A percentile compares a stretch with the other conserved stretches of the same genome.
These are phyloP conservation scores for Mycena sanguinolenta DNA, from an alignment of 768 basidiomycete genomes.

Conservation along the genomic window DNA sequence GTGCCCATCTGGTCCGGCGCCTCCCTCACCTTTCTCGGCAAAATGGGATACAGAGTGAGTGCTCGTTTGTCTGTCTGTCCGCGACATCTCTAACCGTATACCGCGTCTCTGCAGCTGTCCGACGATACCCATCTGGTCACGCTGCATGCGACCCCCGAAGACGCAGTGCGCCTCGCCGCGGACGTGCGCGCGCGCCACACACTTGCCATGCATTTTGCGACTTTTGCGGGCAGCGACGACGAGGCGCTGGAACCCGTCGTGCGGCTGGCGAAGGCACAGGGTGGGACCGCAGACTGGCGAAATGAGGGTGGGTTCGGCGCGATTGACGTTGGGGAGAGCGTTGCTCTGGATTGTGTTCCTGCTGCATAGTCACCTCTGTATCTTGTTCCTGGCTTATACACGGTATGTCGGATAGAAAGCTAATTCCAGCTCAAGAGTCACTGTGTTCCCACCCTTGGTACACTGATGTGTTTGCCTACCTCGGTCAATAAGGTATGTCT, in stretches of 20 bases:
- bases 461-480: too few relatives aligned
- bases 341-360: constrained; percentile 14
- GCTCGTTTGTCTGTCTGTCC: too few relatives aligned
- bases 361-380: background rate
- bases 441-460: too few relatives aligned
- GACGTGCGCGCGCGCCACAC: constrained; percentile 53
- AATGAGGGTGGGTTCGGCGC: constrained; percentile 51
- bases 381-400: background rate
- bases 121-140: constrained; percentile 49
- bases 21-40: constrained; percentile 52
- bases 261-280: constrained; percentile 43
- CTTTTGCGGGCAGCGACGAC: constrained; percentile 56
- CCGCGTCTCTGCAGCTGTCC: constrained; percentile 35
- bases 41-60: constrained; percentile 54
- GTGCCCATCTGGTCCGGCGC: constrained; percentile 62
- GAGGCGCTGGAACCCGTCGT: constrained; percentile 56
- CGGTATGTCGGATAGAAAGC: too few relatives aligned
- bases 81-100: background rate
- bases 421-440: too few relatives aligned
- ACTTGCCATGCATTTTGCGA: constrained; percentile 60
- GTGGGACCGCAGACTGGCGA: constrained; percentile 41
- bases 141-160: constrained; percentile 56
- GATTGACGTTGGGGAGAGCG: constrained; percentile 48
- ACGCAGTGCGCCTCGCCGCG: constrained; percentile 53
- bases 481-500: too few relatives aligned